These are phyloP conservation scores for Boletus semigastroideus DNA, from an alignment of 1,284 basidiomycete species.

Conservation along the genomic window DNA sequence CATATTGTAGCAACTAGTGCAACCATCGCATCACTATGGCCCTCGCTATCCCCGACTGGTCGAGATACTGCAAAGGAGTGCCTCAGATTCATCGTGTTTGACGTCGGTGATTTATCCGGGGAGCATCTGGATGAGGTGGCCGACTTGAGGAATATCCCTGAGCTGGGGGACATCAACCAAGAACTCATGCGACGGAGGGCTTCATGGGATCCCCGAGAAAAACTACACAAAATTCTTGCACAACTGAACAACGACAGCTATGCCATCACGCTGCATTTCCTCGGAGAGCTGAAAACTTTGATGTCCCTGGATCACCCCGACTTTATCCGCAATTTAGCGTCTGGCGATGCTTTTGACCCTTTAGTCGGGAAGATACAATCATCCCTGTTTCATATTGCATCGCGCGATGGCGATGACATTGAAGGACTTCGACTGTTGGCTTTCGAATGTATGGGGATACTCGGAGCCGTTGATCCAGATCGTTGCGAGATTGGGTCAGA, in stretches of 20 bases:
- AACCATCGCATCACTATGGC: slow-evolving; percentile 81
- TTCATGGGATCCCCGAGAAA: slow-evolving; percentile 52
- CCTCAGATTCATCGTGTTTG: slow-evolving; percentile 72
- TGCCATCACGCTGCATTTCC: slow-evolving; percentile 74
- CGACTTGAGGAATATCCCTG: slow-evolving; percentile 70
- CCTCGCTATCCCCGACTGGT: slow-evolving; percentile 55
- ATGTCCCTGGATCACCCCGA: slow-evolving; percentile 54
- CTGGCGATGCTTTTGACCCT: slow-evolving; percentile 86
- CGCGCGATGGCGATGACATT: slow-evolving; percentile 76
- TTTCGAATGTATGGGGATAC: slow-evolving; percentile 90
- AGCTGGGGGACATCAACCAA: slow-evolving; percentile 53
- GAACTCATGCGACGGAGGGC: slow-evolving; percentile 52
- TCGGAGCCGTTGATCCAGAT: slow-evolving; percentile 97
- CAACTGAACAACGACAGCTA: slow-evolving; percentile 82
- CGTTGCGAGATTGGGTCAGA: slow-evolving; percentile 72
- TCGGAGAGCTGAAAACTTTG: slow-evolving; percentile 75
- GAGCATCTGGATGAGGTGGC: slow-evolving; percentile 74
- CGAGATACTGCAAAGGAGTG: slow-evolving; percentile 59
- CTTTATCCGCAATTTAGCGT: slow-evolving; percentile 61
- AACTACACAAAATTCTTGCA: slow-evolving; percentile 71
- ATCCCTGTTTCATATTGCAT: slow-evolving; percentile 70
- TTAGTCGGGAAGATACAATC: slow-evolving; percentile 71
- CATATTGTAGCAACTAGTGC: slow-evolving; percentile 90
- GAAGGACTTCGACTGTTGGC: slow-evolving; percentile 68
- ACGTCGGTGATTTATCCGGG: slow-evolving; percentile 48